Evolutionary conservation across 768 basidiomycete genomes (phyloP).

Genomic region (Neoboletus subvelutipes): DNA sequence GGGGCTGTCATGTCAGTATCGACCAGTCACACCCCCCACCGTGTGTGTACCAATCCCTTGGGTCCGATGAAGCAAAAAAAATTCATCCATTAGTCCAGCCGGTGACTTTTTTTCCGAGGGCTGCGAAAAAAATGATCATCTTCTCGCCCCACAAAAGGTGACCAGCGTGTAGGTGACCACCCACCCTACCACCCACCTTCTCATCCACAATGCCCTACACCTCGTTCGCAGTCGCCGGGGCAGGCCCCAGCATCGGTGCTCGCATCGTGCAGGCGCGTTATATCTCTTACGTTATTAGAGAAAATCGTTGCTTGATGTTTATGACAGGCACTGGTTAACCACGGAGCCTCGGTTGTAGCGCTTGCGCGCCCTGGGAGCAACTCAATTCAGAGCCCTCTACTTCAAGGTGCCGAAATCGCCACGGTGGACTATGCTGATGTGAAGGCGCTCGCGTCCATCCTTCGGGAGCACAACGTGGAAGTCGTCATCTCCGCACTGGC

Average conservation of each 20-base stretch:
- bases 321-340: slow-evolving; percentile 21
- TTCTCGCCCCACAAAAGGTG: slow-evolving; percentile 1
- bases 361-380: slow-evolving; percentile 25
- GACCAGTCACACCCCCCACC: background rate
- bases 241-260: slow-evolving; percentile 36
- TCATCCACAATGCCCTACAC: slow-evolving; percentile 27
- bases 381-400: slow-evolving; percentile 16
- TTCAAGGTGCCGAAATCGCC: slow-evolving; percentile 28
- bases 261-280: slow-evolving; percentile 31
- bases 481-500: slow-evolving; percentile 37
- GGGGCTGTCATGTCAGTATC: background rate
- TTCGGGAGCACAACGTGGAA: slow-evolving; percentile 34
- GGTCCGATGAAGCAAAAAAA: no score
- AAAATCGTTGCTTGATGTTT: background rate
- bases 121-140: slow-evolving; percentile 2
- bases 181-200: background rate
- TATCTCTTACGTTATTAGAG: background rate
- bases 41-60: background rate
- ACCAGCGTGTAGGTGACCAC: background rate
- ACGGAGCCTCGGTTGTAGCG: slow-evolving; percentile 26
- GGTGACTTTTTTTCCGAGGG: background rate
- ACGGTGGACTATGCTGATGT: slow-evolving; percentile 31
- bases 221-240: slow-evolving; percentile 38
- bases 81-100: background rate
- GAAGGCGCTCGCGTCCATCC: slow-evolving; percentile 22